Conservation (phyloP, 2,329 filamentous ascomycete genomes). For the Diatrype stigma region DNA sequence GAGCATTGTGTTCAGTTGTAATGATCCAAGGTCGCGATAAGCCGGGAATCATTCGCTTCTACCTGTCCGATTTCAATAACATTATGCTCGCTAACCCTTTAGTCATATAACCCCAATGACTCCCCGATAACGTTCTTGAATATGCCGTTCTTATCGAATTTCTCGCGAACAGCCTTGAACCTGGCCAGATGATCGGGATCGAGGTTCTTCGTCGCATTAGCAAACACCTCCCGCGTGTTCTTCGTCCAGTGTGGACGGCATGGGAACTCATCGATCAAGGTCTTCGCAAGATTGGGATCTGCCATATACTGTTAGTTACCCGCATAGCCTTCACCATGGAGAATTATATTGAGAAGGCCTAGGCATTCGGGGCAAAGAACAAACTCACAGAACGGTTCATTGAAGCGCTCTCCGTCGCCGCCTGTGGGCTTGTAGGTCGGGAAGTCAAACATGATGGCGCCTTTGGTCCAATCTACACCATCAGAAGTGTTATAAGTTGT, state of each 20-base stretch:
- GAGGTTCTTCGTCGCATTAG: slow-evolving; percentile 40
- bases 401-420: slow-evolving; percentile 43
- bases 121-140: not conserved
- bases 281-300: slow-evolving; percentile 42
- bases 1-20: no score
- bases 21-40: no score
- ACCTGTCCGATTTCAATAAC: not conserved
- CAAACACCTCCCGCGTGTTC: slow-evolving; percentile 45
- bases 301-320: not conserved
- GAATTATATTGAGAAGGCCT: not conserved
- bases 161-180: not conserved
- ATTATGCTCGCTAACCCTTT: not conserved
- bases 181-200: slow-evolving; percentile 29
- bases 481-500: slow-evolving; percentile 44
- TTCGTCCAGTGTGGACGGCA: slow-evolving; percentile 52
- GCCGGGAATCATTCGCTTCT: no score
- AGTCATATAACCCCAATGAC: not conserved
- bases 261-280: slow-evolving; percentile 45
- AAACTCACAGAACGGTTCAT: slow-evolving; percentile 45
- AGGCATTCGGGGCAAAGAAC: not conserved
- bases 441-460: slow-evolving; percentile 52
- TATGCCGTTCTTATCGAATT: not conserved
- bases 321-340: not conserved
- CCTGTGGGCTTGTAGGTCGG: slow-evolving; percentile 41
- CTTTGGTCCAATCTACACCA: slow-evolving; percentile 44